Conservation (phyloP, 176 grass and related monocot genomes). For the Phoenix roebelenii region DNA sequence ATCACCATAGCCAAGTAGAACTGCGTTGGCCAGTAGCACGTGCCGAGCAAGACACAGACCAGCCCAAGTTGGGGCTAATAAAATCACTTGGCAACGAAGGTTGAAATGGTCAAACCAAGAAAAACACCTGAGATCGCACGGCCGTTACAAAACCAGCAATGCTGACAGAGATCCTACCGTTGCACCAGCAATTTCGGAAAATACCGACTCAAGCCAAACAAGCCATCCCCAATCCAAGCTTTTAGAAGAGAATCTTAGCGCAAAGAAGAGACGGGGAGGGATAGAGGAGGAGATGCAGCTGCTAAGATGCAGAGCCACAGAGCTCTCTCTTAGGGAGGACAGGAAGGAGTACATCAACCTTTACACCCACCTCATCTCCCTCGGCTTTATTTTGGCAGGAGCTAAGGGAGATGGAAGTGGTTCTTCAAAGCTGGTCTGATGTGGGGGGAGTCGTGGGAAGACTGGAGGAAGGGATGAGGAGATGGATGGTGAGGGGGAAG, state of each 20-base stretch:
- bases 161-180: too few relatives aligned
- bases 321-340: slow-evolving; percentile 66
- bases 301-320: slow-evolving; percentile 54
- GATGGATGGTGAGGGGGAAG: slow-evolving; percentile 47
- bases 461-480: slow-evolving; percentile 66
- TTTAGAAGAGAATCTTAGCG: background rate
- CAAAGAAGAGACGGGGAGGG: slow-evolving; percentile 8
- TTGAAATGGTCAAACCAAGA: too few relatives aligned
- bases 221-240: too few relatives aligned
- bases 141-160: too few relatives aligned
- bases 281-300: slow-evolving; percentile 57
- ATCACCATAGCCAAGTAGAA: too few relatives aligned
- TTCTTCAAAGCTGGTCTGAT: slow-evolving; percentile 26
- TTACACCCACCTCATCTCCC: slow-evolving; percentile 52
- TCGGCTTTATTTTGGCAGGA: slow-evolving; percentile 28
- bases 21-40: too few relatives aligned
- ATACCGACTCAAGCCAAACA: too few relatives aligned
- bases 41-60: too few relatives aligned
- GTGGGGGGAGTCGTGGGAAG: slow-evolving; percentile 31
- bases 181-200: too few relatives aligned
- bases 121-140: too few relatives aligned
- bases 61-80: too few relatives aligned
- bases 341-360: slow-evolving; percentile 69
- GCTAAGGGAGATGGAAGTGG: slow-evolving; percentile 28
- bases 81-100: too few relatives aligned